Evolutionary conservation across 2,329 filamentous ascomycete genomes (phyloP).

Genomic region (Colletotrichum sp.): DNA sequence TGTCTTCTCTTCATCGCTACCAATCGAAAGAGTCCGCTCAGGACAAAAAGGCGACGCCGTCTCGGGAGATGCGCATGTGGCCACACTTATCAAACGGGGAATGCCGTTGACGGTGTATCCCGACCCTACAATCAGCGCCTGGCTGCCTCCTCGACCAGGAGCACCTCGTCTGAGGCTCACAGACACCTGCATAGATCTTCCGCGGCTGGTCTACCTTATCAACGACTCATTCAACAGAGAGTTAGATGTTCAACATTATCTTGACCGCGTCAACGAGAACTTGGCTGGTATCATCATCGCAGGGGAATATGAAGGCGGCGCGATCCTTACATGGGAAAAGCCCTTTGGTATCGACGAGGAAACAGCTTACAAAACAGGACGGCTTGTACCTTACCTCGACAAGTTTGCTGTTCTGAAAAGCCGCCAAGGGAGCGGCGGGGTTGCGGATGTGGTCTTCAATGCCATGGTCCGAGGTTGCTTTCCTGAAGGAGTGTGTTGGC

Average conservation of each 20-base stretch:
- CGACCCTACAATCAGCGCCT: constrained; percentile 67
- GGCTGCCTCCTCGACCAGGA: constrained; percentile 69
- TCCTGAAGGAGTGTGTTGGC: constrained; percentile 88
- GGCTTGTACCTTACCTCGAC: constrained; percentile 91
- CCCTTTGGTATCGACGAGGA: constrained; percentile 66
- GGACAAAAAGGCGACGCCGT: constrained; percentile 4
- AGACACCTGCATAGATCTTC: constrained; percentile 82
- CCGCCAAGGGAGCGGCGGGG: constrained; percentile 87
- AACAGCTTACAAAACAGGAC: constrained; percentile 56
- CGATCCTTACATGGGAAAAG: constrained; percentile 92
- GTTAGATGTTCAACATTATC: constrained; percentile 83
- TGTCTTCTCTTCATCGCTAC: constrained; percentile 88
- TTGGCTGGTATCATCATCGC: constrained; percentile 93
- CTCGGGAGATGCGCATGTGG: constrained; percentile 39
- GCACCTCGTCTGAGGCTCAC: constrained; percentile 71
- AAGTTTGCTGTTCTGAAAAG: constrained; percentile 94
- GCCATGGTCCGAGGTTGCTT: constrained; percentile 92
- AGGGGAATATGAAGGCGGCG: constrained; percentile 94
- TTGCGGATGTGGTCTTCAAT: constrained; percentile 96
- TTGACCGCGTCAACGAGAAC: constrained; percentile 78
- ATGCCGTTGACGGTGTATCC: constrained; percentile 89
- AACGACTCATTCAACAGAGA: constrained; percentile 91
- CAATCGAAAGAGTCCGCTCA: constrained; percentile 66
- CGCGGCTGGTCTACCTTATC: constrained; percentile 83
- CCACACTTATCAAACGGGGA: constrained; percentile 88